Base-by-base conservation (phyloP, 768 basidiomycete genomes). In the Suillus americanus region DNA sequence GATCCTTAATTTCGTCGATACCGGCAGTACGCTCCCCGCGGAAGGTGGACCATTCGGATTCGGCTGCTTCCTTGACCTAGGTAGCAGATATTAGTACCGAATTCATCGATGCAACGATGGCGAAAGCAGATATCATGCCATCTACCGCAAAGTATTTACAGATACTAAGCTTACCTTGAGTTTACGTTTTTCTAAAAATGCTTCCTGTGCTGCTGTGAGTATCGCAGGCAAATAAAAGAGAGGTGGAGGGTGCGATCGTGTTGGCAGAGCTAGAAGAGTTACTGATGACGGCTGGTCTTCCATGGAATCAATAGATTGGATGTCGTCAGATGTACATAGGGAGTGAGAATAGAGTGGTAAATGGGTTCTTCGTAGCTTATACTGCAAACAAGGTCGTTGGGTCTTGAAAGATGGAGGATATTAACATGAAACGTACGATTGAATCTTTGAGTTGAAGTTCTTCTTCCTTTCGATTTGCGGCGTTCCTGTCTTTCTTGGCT, bases 371-470 rank as follows among this genome's bases (percentile, higher is more conserved):
- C 91, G 87, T 66, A 89, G 83, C 75, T 92, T 92, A 76, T 89
- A 86, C 91, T 93, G 66, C n/a, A 61, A 60, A 43, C 28, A 54
- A 56, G 10, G 56, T 30, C 46, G 30, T 38, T 6, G 64, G n/a
- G 63, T 38, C 60, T 28, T 23, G 30, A 25, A 13, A 14, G 18
- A 41, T n/a, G 51, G 23, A 57, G 57, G 60, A 33, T 48, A 60
- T 8, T 1, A 51, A 41, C 41, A 23, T 48, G 30, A 28, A 23
- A 83, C 91, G 62, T 71, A 92, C 91, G 68, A 94, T 86, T 9
- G 89, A 92, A 70, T 93, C 91, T 76, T 88, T 90, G 59, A 93
- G 81, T 70, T 90, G 89, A 54, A 92, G 73, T 8, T 94, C 92
- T 74, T 93, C 91, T 78, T 94, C 92, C 75, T 86, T 92, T 67